These are phyloP conservation scores for Pseudonitzschia multistriata DNA, from an alignment of 108 stramenopile genomes.

Conservation along the genomic window DNA sequence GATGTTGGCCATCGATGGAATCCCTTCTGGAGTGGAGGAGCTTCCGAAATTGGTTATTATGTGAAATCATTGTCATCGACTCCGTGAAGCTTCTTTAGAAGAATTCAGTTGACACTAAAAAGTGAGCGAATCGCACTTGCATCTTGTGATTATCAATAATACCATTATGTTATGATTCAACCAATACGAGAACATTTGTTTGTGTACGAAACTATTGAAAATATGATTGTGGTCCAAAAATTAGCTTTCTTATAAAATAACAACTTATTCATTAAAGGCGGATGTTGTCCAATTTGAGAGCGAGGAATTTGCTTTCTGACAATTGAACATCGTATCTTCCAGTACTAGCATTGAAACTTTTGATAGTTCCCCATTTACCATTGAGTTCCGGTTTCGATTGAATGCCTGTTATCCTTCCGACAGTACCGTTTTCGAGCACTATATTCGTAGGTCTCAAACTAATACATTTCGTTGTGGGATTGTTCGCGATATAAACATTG, in stretches of 20 bases:
- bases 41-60: slow-evolving; percentile 78
- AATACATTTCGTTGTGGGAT: slow-evolving; percentile 59
- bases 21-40: slow-evolving; percentile 74
- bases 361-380: slow-evolving; percentile 86
- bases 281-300: slow-evolving; percentile 81
- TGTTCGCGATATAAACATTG: slow-evolving; percentile 70
- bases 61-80: slow-evolving; percentile 45
- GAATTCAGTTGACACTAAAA: background rate
- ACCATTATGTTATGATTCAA: background rate
- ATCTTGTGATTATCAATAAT: no score
- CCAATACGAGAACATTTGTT: no score
- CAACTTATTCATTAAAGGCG: slow-evolving; percentile 55
- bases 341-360: slow-evolving; percentile 59
- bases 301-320: slow-evolving; percentile 67
- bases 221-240: no score
- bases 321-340: slow-evolving; percentile 85
- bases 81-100: background rate
- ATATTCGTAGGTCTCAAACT: slow-evolving; percentile 78
- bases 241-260: no score
- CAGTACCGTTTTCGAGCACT: slow-evolving; percentile 71
- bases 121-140: no score
- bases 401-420: slow-evolving; percentile 67
- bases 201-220: no score
- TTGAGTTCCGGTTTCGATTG: slow-evolving; percentile 81
- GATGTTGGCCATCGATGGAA: slow-evolving; percentile 82